Conservation (phyloP, 306 rosid species). For the Quercus cerris region DNA sequence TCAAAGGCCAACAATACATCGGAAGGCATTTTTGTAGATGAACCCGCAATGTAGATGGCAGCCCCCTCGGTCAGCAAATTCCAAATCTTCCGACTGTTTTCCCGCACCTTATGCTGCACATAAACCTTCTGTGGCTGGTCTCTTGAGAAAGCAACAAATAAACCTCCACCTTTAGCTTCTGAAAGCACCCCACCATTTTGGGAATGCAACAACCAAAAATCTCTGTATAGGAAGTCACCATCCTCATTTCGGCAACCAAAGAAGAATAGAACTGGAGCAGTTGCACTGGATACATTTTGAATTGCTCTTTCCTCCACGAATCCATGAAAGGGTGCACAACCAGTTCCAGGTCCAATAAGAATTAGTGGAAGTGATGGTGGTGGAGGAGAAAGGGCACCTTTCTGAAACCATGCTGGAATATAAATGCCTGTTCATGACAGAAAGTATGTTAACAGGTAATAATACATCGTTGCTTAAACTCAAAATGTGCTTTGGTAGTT, state of each 20-base stretch:
- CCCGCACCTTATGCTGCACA: slow-evolving; percentile 86
- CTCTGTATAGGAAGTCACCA: slow-evolving; percentile 68
- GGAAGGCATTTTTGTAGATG: slow-evolving; percentile 89
- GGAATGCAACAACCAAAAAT: slow-evolving; percentile 71
- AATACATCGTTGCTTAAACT: neutral
- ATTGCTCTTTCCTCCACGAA: slow-evolving; percentile 81
- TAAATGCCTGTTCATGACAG: slow-evolving; percentile 40
- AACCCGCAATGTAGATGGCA: slow-evolving; percentile 82
- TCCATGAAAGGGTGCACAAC: slow-evolving; percentile 90
- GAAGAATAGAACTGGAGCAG: slow-evolving; percentile 78
- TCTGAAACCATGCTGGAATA: slow-evolving; percentile 75
- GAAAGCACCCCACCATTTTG: slow-evolving; percentile 64
- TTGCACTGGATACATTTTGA: slow-evolving; percentile 42
- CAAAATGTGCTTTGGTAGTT: neutral
- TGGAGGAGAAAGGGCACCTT: slow-evolving; percentile 81
- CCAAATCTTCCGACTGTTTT: slow-evolving; percentile 68
- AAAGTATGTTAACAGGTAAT: slow-evolving; percentile 6
- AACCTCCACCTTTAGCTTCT: slow-evolving; percentile 77
- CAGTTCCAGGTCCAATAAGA: slow-evolving; percentile 93
- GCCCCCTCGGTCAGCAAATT: slow-evolving; percentile 66
- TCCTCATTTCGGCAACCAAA: slow-evolving; percentile 80
- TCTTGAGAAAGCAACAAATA: slow-evolving; percentile 83
- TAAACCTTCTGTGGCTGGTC: slow-evolving; percentile 80
- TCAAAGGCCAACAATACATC: slow-evolving; percentile 79
- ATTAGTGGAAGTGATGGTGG: slow-evolving; percentile 75